Evolutionary conservation across 495 filamentous ascomycete species (phyloP).

Genomic region (Aspergillus conjunctus): DNA sequence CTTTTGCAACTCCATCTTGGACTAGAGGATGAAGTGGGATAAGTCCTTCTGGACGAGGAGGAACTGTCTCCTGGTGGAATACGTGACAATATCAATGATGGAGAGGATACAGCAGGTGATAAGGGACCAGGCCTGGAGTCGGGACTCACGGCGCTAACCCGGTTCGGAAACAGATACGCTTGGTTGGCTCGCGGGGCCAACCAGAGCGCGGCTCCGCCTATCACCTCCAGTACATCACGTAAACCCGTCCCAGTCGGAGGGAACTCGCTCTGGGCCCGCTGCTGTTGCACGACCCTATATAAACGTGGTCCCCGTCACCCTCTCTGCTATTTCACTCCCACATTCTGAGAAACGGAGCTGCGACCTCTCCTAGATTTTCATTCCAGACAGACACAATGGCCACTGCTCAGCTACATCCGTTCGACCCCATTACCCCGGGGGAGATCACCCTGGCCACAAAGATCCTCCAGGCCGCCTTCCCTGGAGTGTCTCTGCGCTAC

Average conservation of each 20-base stretch:
- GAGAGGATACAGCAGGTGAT: no score
- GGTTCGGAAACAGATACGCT: conserved; percentile 11
- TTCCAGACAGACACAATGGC: conserved; percentile 13
- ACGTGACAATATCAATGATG: no score
- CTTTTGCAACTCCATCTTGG: no score
- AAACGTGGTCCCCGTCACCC: background rate
- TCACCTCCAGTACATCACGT: conserved; percentile 1
- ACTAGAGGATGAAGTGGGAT: no score
- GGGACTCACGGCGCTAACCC: background rate
- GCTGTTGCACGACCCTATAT: conserved; percentile 1
- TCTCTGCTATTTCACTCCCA: background rate
- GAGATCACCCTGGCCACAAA: conserved; percentile 45
- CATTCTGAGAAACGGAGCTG: no score
- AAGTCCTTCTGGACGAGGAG: no score
- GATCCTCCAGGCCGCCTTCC: conserved; percentile 41
- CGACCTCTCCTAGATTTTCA: background rate
- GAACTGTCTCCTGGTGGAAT: no score
- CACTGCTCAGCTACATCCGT: conserved; percentile 35
- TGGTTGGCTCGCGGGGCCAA: conserved; percentile 6
- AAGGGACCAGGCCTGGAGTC: no score
- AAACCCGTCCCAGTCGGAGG: background rate
- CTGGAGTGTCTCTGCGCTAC: conserved; percentile 37
- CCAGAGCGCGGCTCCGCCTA: background rate
- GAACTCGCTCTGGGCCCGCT: background rate
- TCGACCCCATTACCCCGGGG: conserved; percentile 43